Conservation (phyloP, 2,329 filamentous ascomycete species). For the Elsinoe australis region DNA sequence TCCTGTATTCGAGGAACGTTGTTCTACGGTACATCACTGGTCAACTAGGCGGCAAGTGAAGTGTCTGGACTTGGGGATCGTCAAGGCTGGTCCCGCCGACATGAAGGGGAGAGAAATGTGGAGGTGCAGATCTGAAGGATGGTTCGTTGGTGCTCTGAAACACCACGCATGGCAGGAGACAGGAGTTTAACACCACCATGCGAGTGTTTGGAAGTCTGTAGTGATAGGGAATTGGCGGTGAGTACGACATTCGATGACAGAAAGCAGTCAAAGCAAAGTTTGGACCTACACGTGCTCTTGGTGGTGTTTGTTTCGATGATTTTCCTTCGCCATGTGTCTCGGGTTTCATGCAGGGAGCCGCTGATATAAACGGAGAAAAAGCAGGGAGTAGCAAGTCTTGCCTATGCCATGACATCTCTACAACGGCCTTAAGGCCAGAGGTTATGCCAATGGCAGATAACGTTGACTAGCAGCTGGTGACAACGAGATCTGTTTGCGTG, state of each 20-base stretch:
- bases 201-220: too few species aligned
- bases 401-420: slow-evolving; percentile 3
- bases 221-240: not conserved
- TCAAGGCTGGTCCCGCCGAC: not conserved
- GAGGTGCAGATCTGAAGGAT: slow-evolving; percentile 10
- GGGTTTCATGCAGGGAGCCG: not conserved
- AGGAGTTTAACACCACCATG: too few species aligned
- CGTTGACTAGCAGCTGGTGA: slow-evolving; percentile 7
- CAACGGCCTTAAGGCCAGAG: slow-evolving; percentile 6
- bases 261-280: not conserved
- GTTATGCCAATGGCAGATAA: slow-evolving; percentile 10
- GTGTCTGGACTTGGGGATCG: slow-evolving; percentile 2
- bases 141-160: slow-evolving; percentile 10
- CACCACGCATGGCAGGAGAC: too few species aligned
- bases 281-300: not conserved
- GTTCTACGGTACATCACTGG: not conserved
- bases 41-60: slow-evolving; percentile 4
- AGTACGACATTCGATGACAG: not conserved
- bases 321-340: slow-evolving; percentile 7
- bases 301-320: slow-evolving; percentile 5
- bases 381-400: slow-evolving; percentile 3
- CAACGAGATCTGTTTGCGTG: slow-evolving; percentile 12
- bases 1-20: too few species aligned
- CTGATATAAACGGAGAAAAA: not conserved
- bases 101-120: slow-evolving; percentile 7